A percentile compares a stretch with the other conserved stretches of the same genome.
Conservation (phyloP, 371 early-diverging fungal genomes). For the Mortierella sp. region DNA sequence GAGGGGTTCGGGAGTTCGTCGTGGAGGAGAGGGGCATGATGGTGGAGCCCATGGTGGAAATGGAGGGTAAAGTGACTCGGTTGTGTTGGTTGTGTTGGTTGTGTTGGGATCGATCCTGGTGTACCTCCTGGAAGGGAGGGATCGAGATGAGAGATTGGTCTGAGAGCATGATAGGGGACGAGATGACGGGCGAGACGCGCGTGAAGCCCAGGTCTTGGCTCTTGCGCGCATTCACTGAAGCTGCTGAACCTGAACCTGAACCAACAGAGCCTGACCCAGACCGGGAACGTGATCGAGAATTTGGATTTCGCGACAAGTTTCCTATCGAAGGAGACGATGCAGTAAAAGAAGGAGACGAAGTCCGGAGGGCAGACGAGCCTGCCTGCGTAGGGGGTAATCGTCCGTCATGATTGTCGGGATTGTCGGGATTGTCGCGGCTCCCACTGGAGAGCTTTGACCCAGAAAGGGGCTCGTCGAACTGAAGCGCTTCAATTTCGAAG, state of each 20-base stretch:
- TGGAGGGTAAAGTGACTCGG: constrained; percentile 39
- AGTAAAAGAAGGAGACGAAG: constrained; percentile 8
- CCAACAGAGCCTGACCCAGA: constrained; percentile 35
- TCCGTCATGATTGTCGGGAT: constrained; percentile 21
- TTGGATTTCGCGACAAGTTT: neutral
- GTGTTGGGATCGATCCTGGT: constrained; percentile 24
- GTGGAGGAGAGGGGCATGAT: constrained; percentile 21
- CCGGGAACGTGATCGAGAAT: constrained; percentile 30
- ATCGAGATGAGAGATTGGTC: constrained; percentile 53
- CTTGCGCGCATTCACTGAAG: constrained; percentile 12
- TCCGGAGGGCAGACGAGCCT: constrained; percentile 12
- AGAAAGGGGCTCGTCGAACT: constrained; percentile 23
- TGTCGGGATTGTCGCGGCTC: constrained; percentile 18
- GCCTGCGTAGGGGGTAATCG: constrained; percentile 2
- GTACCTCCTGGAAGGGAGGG: constrained; percentile 47
- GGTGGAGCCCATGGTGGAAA: constrained; percentile 33
- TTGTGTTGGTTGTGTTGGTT: constrained; percentile 14
- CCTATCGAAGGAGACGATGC: constrained; percentile 2
- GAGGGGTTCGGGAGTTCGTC: constrained; percentile 15
- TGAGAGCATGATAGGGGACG: constrained; percentile 34
- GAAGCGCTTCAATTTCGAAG: constrained; percentile 50
- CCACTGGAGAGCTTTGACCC: constrained; percentile 15
- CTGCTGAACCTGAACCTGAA: constrained; percentile 25
- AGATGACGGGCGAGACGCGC: constrained; percentile 35
- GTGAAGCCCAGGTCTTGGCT: constrained; percentile 21